Evolutionary conservation across 1,139 yeast genomes (phyloP).

Genomic region (Blastobotrys malaysiensis): DNA sequence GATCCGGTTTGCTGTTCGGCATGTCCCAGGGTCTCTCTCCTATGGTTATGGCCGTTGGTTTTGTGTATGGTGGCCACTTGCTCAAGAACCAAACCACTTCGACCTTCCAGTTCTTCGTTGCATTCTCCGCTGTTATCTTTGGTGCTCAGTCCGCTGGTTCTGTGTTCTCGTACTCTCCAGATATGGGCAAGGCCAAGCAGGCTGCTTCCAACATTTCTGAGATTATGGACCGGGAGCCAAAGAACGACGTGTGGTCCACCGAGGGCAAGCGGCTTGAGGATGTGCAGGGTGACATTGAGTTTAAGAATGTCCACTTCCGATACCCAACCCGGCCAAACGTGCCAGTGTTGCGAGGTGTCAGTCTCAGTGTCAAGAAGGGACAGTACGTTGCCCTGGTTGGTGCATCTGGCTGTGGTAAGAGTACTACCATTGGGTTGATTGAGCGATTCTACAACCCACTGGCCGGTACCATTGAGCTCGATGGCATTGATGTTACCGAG

Average conservation of each 20-base stretch:
- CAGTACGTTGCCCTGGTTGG: constrained; percentile 93
- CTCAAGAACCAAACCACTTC: constrained; percentile 26
- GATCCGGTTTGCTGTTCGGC: constrained; percentile 32
- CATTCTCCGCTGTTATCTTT: constrained; percentile 53
- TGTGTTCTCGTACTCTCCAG: constrained; percentile 84
- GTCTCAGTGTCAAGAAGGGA: constrained; percentile 65
- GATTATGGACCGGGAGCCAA: constrained; percentile 59
- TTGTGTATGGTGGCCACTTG: constrained; percentile 37
- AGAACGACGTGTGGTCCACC: constrained; percentile 48
- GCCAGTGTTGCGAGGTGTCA: constrained; percentile 61
- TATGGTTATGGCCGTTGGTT: constrained; percentile 36
- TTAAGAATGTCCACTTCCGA: constrained; percentile 60
- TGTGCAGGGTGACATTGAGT: constrained; percentile 52
- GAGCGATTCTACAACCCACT: constrained; percentile 75
- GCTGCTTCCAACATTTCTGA: constrained; percentile 81
- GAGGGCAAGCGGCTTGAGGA: constrained; percentile 44
- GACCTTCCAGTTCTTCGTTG: constrained; percentile 33
- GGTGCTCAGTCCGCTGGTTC: constrained; percentile 85
- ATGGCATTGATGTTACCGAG: constrained; percentile 65
- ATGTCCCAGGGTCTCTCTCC: constrained; percentile 35
- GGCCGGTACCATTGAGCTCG: constrained; percentile 59
- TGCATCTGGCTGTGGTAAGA: constrained; percentile 92
- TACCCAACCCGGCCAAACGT: constrained; percentile 82
- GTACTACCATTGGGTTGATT: constrained; percentile 79
- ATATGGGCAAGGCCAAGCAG: constrained; percentile 40